phyloP scores from a whole-genome alignment of 805 yeast species.

The Saccharomyces mikatae region DNA sequence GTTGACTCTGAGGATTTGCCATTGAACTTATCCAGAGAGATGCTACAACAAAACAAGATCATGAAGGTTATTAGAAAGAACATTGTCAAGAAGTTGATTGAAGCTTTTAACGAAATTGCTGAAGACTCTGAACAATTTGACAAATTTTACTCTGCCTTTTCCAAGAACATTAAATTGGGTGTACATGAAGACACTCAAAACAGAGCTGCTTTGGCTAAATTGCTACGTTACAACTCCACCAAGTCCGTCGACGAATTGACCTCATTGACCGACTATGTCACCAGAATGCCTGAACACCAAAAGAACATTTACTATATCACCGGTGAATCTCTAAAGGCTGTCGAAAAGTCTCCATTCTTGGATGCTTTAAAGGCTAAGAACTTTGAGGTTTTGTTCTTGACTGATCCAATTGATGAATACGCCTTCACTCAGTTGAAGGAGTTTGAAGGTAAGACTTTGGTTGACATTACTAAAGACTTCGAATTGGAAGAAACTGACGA shows the following conservation, averaged over 20 bases:
- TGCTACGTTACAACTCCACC: conserved; percentile 94
- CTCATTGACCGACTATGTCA: conserved; percentile 92
- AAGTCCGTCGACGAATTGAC: conserved; percentile 91
- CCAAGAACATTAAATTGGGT: conserved; percentile 97
- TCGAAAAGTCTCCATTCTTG: conserved; percentile 98
- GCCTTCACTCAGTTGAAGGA: conserved; percentile 99
- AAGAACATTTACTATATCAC: conserved; percentile 98
- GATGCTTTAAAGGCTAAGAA: conserved; percentile 97
- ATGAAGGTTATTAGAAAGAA: conserved; percentile 98
- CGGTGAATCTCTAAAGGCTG: conserved; percentile 96
- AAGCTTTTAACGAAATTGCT: conserved; percentile 98
- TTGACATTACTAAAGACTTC: conserved; percentile 97
- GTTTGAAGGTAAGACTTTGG: conserved; percentile 97
- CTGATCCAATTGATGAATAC: conserved; percentile 99
- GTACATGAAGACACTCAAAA: conserved; percentile 98
- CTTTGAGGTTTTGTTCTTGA: conserved; percentile 95
- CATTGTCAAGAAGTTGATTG: conserved; percentile 95
- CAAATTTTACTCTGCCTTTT: conserved; percentile 95
- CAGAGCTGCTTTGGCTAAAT: conserved; percentile 91
- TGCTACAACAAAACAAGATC: conserved; percentile 99
- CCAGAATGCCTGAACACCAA: conserved; percentile 99
- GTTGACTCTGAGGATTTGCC: conserved; percentile 99
- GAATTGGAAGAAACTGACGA: conserved; percentile 98
- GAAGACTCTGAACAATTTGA: conserved; percentile 98
- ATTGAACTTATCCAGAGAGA: conserved; percentile 98